phyloP scores from a whole-genome alignment of 2,329 filamentous ascomycete genomes.

The Trichoderma koningiopsis region DNA sequence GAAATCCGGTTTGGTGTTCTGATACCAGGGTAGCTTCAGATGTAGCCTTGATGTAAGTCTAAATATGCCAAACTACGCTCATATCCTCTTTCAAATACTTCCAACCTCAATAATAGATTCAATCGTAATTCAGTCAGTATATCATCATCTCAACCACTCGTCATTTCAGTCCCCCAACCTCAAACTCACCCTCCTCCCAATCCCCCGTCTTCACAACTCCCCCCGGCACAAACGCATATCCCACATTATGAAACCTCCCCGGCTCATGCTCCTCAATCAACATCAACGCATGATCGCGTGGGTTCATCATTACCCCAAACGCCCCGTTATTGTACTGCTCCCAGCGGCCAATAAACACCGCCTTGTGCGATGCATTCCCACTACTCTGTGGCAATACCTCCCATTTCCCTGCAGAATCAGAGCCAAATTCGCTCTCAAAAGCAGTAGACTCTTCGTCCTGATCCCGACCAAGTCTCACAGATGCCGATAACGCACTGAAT shows the following conservation, averaged over 20 bases:
- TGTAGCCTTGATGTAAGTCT: not conserved
- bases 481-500: not conserved
- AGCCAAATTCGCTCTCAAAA: not conserved
- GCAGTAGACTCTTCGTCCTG: not conserved
- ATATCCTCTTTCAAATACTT: not conserved
- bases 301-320: not conserved
- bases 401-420: not conserved
- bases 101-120: not conserved
- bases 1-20: not conserved
- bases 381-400: not conserved
- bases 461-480: not conserved
- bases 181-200: not conserved
- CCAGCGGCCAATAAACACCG: not conserved
- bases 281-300: slow-evolving; percentile 7
- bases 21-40: too few relatives aligned
- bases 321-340: slow-evolving; percentile 16
- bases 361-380: not conserved
- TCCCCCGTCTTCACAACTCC: not conserved
- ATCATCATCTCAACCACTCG: not conserved
- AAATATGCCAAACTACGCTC: not conserved
- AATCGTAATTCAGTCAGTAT: not conserved
- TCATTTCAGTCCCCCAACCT: not conserved
- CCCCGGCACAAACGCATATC: slow-evolving; percentile 15
- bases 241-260: not conserved
- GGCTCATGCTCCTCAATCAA: not conserved